Evolutionary conservation across 164 flowering plant species (phyloP).

Genomic region (Chimonanthus praecox): DNA sequence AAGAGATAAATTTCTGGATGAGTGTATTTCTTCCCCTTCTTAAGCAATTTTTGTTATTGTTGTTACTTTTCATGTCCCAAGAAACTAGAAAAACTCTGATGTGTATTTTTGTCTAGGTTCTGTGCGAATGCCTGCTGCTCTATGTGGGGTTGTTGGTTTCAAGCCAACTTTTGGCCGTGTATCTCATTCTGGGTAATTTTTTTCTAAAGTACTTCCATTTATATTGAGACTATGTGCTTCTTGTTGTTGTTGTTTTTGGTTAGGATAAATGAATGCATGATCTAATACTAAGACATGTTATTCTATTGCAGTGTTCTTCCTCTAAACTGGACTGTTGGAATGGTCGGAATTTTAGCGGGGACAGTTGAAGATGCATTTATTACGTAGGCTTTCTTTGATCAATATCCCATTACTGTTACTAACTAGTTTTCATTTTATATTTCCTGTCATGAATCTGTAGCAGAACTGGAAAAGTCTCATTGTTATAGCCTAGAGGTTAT

Average conservation of each 20-base stretch:
- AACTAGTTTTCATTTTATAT: background rate
- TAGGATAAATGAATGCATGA: background rate
- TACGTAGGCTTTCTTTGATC: constrained; percentile 41
- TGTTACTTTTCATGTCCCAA: too few species aligned
- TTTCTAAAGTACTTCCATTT: background rate
- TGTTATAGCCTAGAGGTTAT: too few species aligned
- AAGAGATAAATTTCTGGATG: too few species aligned
- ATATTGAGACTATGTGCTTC: background rate
- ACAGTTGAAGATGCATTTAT: constrained; percentile 82
- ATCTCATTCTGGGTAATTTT: constrained; percentile 71
- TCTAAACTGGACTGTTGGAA: constrained; percentile 88
- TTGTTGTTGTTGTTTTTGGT: background rate
- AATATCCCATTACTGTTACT: background rate
- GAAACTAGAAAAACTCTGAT: constrained; percentile 1
- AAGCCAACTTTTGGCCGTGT: constrained; percentile 85
- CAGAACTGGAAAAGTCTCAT: background rate
- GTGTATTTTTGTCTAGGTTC: constrained; percentile 54
- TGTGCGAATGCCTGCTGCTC: constrained; percentile 91
- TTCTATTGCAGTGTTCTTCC: constrained; percentile 68
- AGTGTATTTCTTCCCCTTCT: too few species aligned
- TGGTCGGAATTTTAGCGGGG: constrained; percentile 85
- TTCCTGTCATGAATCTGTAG: background rate
- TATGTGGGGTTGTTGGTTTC: constrained; percentile 89
- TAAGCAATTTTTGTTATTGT: too few species aligned
- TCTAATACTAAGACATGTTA: constrained; percentile 2